Percentiles rank a stretch among this genome's conserved stretches.
Evolutionary conservation across 1,284 basidiomycete genomes (phyloP).

Genomic region (Paramarasmius palmivorus): DNA sequence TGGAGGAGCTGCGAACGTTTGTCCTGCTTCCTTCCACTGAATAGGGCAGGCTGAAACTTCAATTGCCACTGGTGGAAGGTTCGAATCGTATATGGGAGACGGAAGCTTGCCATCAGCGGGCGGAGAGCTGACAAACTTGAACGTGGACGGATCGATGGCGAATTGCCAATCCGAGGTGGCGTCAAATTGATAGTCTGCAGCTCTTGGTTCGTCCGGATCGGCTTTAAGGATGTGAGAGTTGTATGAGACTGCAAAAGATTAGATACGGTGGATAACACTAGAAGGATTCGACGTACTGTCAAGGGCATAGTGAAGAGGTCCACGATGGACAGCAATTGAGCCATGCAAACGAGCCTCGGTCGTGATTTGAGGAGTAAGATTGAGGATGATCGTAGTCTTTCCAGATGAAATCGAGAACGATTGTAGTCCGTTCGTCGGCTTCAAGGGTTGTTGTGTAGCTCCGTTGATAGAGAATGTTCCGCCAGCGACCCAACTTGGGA

Average conservation of each 20-base stretch:
- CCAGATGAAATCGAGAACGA: conserved; percentile 30
- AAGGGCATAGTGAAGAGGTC: conserved; percentile 56
- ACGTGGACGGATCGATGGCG: conserved; percentile 53
- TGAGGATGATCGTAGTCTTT: conserved; percentile 30
- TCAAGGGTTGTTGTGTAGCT: conserved; percentile 21
- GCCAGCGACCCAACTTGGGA: conserved; percentile 40
- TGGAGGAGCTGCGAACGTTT: conserved; percentile 50
- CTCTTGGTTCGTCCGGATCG: conserved; percentile 45
- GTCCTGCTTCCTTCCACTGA: conserved; percentile 47
- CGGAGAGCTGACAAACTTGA: conserved; percentile 41
- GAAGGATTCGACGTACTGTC: conserved; percentile 36
- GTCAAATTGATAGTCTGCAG: conserved; percentile 53
- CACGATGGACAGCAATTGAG: conserved; percentile 55
- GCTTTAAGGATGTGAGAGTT: conserved; percentile 32
- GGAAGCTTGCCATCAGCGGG: conserved; percentile 41
- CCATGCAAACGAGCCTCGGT: conserved; percentile 34
- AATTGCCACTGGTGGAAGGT: conserved; percentile 49
- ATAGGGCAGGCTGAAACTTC: conserved; percentile 51
- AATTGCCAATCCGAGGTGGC: conserved; percentile 51
- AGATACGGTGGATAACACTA: neutral
- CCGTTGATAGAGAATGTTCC: conserved; percentile 37
- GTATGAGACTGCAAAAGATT: neutral
- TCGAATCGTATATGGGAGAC: conserved; percentile 53
- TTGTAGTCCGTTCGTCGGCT: conserved; percentile 35
- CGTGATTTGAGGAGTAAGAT: conserved; percentile 35